Conservation (phyloP, 768 basidiomycete genomes). For the Calvatia gigantea region DNA sequence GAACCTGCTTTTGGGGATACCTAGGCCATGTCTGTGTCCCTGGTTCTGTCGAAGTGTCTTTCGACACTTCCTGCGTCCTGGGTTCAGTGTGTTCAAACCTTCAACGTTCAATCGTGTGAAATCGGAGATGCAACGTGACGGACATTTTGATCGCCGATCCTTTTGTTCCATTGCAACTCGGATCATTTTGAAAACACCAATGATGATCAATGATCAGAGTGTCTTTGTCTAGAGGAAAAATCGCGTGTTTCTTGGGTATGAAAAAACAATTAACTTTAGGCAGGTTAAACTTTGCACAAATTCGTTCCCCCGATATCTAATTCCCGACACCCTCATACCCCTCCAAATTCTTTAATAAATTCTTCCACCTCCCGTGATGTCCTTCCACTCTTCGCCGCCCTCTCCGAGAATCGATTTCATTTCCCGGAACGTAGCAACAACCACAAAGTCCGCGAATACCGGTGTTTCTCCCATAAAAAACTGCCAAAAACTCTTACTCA, state of each 20-base stretch:
- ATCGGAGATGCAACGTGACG: conserved; percentile 5
- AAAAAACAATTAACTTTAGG: too few species aligned
- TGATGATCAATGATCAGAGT: too few species aligned
- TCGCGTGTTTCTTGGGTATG: too few species aligned
- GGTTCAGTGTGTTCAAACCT: background rate
- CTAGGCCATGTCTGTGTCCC: conserved; percentile 10
- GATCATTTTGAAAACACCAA: background rate
- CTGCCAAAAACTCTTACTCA: background rate
- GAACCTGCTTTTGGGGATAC: conserved; percentile 4
- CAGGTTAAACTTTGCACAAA: conserved; percentile 37
- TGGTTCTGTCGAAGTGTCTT: background rate
- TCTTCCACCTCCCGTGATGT: conserved; percentile 33
- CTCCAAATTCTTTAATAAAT: conserved; percentile 22
- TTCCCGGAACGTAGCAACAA: conserved; percentile 20
- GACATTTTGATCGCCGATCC: background rate
- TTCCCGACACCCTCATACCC: background rate
- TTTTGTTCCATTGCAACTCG: background rate
- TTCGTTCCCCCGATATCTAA: conserved; percentile 26
- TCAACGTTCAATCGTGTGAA: conserved; percentile 11
- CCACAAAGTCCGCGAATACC: conserved; percentile 24
- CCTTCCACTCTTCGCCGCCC: conserved; percentile 26
- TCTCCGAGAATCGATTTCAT: conserved; percentile 18
- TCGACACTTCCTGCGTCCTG: background rate
- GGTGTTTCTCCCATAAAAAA: conserved; percentile 14
- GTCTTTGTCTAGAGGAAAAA: too few species aligned